Conservation (phyloP, 2,329 filamentous ascomycete genomes). For the Calonectria naviculata region DNA sequence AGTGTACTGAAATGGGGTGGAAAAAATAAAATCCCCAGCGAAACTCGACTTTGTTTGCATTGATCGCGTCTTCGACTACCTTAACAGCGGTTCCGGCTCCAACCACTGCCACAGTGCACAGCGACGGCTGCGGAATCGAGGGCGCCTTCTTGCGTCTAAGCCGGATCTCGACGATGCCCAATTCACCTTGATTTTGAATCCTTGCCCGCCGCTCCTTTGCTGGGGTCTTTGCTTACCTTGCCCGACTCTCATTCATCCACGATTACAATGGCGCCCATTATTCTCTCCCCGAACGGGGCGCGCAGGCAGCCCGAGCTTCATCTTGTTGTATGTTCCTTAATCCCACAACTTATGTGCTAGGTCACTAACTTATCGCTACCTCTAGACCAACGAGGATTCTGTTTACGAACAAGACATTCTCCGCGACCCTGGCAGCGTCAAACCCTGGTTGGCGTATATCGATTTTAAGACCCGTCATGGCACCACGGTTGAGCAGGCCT, state of each 20-base stretch:
- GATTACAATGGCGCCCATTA: conserved; percentile 37
- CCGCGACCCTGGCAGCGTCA: conserved; percentile 85
- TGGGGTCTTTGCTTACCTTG: conserved; percentile 14
- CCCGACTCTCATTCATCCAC: neutral
- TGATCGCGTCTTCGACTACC: neutral
- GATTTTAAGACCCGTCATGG: conserved; percentile 92
- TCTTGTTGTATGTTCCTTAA: conserved; percentile 55
- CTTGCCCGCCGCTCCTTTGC: conserved; percentile 21
- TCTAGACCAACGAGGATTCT: conserved; percentile 84
- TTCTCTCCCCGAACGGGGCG: conserved; percentile 44
- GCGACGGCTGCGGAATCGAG: conserved; percentile 7
- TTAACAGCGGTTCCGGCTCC: neutral
- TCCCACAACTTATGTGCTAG: neutral
- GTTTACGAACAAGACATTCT: conserved; percentile 97
- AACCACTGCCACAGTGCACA: neutral
- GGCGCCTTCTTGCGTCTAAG: conserved; percentile 16
- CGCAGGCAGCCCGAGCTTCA: conserved; percentile 59
- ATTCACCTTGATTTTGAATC: conserved; percentile 29
- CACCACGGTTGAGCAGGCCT: conserved; percentile 84
- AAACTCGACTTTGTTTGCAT: conserved; percentile 9
- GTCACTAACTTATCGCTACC: conserved; percentile 41
- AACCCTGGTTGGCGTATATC: conserved; percentile 95
- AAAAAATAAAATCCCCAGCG: conserved; percentile 35
- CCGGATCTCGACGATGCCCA: conserved; percentile 34
- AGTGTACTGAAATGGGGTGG: conserved; percentile 25